Conservation (phyloP, 345 rosid species). For the Hibiscus syriacus region DNA sequence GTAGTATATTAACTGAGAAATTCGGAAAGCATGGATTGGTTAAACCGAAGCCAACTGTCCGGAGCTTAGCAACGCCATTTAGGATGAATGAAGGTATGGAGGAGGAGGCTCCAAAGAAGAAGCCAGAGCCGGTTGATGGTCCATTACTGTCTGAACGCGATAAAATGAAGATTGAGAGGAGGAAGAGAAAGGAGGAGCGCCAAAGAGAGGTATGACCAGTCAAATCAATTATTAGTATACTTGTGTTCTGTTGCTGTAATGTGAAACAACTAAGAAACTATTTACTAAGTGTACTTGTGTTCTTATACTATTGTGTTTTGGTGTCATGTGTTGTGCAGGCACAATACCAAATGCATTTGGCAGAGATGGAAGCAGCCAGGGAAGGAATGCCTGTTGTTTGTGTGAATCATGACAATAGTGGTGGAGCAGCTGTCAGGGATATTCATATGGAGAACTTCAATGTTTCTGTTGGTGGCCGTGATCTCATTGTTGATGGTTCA, state of each 20-base stretch:
- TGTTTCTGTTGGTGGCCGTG: slow-evolving; percentile 96
- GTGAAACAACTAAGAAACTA: not conserved
- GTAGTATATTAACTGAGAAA: slow-evolving; percentile 65
- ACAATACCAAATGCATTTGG: slow-evolving; percentile 81
- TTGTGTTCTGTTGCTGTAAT: not conserved
- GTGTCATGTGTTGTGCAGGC: slow-evolving; percentile 38
- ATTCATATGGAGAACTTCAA: slow-evolving; percentile 89
- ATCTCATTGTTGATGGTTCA: slow-evolving; percentile 85
- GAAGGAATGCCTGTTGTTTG: slow-evolving; percentile 92
- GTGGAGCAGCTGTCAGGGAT: slow-evolving; percentile 78
- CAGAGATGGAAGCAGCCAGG: slow-evolving; percentile 92
- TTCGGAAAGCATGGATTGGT: slow-evolving; percentile 92
- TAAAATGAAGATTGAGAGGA: slow-evolving; percentile 67
- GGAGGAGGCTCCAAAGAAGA: slow-evolving; percentile 83
- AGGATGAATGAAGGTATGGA: slow-evolving; percentile 99
- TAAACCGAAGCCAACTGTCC: slow-evolving; percentile 56
- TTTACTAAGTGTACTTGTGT: not conserved
- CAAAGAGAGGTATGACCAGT: slow-evolving; percentile 62
- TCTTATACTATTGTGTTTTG: not conserved
- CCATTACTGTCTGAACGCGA: slow-evolving; percentile 88
- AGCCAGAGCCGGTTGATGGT: slow-evolving; percentile 80
- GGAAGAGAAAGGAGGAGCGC: slow-evolving; percentile 92
- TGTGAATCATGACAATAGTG: slow-evolving; percentile 65
- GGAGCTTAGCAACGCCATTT: slow-evolving; percentile 81
- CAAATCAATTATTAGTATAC: not conserved